Base-by-base conservation (phyloP, 1,284 basidiomycete species). In the Apiotrichum mycotoxinovorans region DNA sequence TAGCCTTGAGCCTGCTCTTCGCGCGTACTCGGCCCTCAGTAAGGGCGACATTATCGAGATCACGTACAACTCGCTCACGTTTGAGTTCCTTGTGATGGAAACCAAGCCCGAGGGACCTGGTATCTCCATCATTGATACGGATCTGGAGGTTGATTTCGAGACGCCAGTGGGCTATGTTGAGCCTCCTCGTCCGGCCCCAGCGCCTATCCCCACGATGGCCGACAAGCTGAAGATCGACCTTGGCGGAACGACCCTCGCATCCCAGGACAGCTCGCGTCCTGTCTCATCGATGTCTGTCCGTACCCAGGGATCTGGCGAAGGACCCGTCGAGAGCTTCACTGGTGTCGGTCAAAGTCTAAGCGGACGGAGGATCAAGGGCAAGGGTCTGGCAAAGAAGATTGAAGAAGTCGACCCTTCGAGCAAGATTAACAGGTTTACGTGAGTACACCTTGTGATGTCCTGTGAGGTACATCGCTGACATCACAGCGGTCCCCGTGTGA, bases 51-150 rank as follows among this genome's bases (percentile, higher is more conserved):
- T 92, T 60, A 88, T 95, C 67, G 91, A 94, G 78, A 93, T 94
- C 66, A 85, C 82, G 34, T 94, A 94, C 77, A 95, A 94, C 72
- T 87, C 86, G 14, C 90, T 98, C 68, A 85, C 91, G 14, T 98
- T 99, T 70, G 91, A 94, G 58, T 84, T 99, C 54, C 84, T 98
- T 37, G 87, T 98, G 53, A 96, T 98, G 92, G 94, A 98, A 75
- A 86, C 89, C 18, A 83, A 81, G 47, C 94, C 95, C 1, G 90
- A 89, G 22, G 90, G 88, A 18, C 85, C 85, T 62, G 93, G 92
- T 7, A 98, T 99, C 64, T 86, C 82, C 52, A 86, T 98, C 59
- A 81, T 97, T 57, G 94, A 99, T 71, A 98, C 94, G 0, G 96
- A 99, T 81, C 83, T 99, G 0, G 70, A 73, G 61, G 83, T 85